These are phyloP conservation scores for Dendrobium catenatum DNA, from an alignment of 106 monocot species.

Conservation along the genomic window DNA sequence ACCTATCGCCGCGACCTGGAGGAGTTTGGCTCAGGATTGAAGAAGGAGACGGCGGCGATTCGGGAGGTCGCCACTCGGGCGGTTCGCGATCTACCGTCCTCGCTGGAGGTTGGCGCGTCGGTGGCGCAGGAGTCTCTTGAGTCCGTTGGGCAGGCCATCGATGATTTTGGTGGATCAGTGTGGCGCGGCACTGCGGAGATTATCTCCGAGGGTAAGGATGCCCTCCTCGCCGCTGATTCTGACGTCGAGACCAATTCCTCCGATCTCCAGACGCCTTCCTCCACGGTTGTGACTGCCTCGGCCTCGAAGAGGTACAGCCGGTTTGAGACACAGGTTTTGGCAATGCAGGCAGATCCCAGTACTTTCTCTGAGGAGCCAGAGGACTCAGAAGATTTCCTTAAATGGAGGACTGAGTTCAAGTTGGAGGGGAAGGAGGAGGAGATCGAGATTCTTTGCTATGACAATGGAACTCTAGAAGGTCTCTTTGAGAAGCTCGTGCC, in stretches of 20 bases:
- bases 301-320: slow-evolving; percentile 44
- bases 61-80: slow-evolving; percentile 66
- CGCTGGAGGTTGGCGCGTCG: slow-evolving; percentile 70
- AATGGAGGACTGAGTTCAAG: slow-evolving; percentile 50
- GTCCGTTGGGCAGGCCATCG: slow-evolving; percentile 76
- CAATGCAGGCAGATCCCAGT: slow-evolving; percentile 51
- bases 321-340: slow-evolving; percentile 59
- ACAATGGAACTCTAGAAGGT: slow-evolving; percentile 43
- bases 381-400: slow-evolving; percentile 47
- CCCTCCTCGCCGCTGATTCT: slow-evolving; percentile 26
- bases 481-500: slow-evolving; percentile 72
- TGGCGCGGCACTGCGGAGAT: slow-evolving; percentile 37
- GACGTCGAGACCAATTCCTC: background rate
- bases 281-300: background rate
- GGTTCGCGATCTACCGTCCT: slow-evolving; percentile 44
- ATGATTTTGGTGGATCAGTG: slow-evolving; percentile 42
- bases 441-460: slow-evolving; percentile 49
- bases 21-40: slow-evolving; percentile 83
- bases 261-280: background rate
- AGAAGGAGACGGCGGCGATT: slow-evolving; percentile 64
- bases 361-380: slow-evolving; percentile 73
- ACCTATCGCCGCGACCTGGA: slow-evolving; percentile 82
- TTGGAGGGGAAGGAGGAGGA: slow-evolving; percentile 58
- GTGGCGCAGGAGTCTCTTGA: slow-evolving; percentile 76
- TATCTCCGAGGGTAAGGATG: slow-evolving; percentile 45